Evolutionary conservation across 805 yeast genomes (phyloP), one percentile per base, ranked within the genome.

Genomic region (Metschnikowia cerradonensis): DNA sequence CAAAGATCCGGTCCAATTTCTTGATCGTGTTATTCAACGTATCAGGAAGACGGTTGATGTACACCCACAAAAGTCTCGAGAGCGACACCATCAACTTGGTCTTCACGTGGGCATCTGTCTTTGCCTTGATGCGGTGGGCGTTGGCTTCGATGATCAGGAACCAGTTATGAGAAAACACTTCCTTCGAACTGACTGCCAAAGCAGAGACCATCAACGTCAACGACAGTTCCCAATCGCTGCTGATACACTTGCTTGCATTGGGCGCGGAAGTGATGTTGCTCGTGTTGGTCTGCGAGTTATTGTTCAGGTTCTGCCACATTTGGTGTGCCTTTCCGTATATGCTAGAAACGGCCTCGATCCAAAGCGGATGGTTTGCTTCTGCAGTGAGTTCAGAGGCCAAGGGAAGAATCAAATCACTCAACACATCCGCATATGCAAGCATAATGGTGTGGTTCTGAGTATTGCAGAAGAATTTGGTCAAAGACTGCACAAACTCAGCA

Each of bases 341-440:
- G 17, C 75, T 70, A 20, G 79, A 78, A 48, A 90, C 80, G 0
- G 97, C 94, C 38, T 83, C 88, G 0, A 85, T 83, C 99, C 99
- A 94, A 1, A 86, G 82, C 3, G 99, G 99, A 65, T 92, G 96
- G 61, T 94, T 92, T 0, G 90, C 91, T 64, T 94, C 99, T 0
- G 97, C 98, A 0, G 97, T 89, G 32, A 91, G 75, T 1, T 83
- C 76, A 7, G 89, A 92, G 0, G 97, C 95, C 22, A 94, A 66
- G 0, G 97, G 95, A 38, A 90, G 70, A 2, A 94, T 68, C 23
- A 94, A 76, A 48, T 81, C 84, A 50, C 86, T 78, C 37, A 91
- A 73, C 1, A 90, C 96, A 56, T 90, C 96, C 43, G 94, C 87
- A 63, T 92, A 95, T 1, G 96, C 91, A 51, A 80, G 74, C 33